Evolutionary conservation across 1,284 basidiomycete genomes (phyloP), one percentile per base, ranked within the genome.

Genomic region (Farysia itapuensis): DNA sequence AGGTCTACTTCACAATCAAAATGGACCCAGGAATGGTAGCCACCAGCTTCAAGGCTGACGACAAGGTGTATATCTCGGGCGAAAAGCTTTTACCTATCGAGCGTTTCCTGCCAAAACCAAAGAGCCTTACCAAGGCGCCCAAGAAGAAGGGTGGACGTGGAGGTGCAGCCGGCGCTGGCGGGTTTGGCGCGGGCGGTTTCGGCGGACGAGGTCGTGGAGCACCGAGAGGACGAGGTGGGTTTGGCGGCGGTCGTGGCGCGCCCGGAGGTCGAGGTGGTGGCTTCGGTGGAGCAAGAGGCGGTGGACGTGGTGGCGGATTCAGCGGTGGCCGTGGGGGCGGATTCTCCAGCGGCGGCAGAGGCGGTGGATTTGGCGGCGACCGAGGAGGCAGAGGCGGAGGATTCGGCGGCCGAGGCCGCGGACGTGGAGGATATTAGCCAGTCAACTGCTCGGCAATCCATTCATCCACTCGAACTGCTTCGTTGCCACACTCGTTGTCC

Each of bases 21-120:
- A 96, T 97, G 88, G 86, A 88, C 32, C 85, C 89, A 41, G 95
- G 95, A 35, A 93, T 98, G 86, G 85, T 94, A 38, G 94, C 95
- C 12, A 86, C 81, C 54, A 92, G 89, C 74, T 99, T 99, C 81
- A 90, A 95, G 79, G 88, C 88, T 73, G 93, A 94, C 40, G 95
- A 99, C 81, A 97, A 95, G 78, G 91, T 99, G 33, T 99, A 89
- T 79, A 97, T 98, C 72, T 89, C 85, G 33, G 86, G 87, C 30
- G 95, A 99, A 81, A 97, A 97, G 79, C 83, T 98, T 32, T 81
- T 99, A 35, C 95, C 95, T 7, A 86, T 98, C 56, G 95, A 99
- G 67, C 82, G 95, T 51, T 99, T 99, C 81, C 80, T 99, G 64
- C 95, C 95, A 4, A 98, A 94, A 81, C 94, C 95, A 40, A 97